Evolutionary conservation across 2,329 filamentous ascomycete genomes (phyloP).

Genomic region (Fusarium sp.): DNA sequence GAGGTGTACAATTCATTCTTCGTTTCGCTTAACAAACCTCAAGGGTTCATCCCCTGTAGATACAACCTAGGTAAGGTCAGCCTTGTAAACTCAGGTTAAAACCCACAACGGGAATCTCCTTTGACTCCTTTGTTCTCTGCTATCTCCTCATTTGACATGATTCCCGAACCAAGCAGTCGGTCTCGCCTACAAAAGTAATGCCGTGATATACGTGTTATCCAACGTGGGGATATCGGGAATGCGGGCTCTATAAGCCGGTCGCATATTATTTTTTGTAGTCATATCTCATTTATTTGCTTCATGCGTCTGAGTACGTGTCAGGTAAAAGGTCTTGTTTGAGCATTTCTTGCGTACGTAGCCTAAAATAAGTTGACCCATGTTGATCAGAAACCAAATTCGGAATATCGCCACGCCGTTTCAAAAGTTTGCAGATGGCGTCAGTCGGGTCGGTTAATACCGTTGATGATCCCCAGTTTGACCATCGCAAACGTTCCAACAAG

Average conservation of each 20-base stretch:
- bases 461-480: not conserved
- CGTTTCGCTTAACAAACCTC: not conserved
- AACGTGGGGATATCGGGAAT: not conserved
- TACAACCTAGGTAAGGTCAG: not conserved
- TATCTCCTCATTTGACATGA: not conserved
- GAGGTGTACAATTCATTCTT: conserved; percentile 9
- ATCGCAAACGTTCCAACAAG: not conserved
- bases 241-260: not conserved
- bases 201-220: not conserved
- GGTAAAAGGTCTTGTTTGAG: not conserved
- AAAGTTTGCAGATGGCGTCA: not conserved
- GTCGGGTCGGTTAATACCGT: conserved; percentile 1
- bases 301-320: not conserved
- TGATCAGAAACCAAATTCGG: not conserved
- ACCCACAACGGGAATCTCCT: conserved; percentile 6
- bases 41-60: not conserved
- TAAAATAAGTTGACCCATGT: not conserved
- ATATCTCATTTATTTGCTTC: conserved; percentile 1
- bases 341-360: not conserved
- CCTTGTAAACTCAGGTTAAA: not conserved
- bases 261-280: not conserved
- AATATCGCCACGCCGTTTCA: conserved; percentile 7
- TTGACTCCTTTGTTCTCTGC: not conserved
- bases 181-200: not conserved
- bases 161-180: conserved; percentile 9